Evolutionary conservation across 495 filamentous ascomycete genomes (phyloP).

Genomic region (Amorphotheca resinae): DNA sequence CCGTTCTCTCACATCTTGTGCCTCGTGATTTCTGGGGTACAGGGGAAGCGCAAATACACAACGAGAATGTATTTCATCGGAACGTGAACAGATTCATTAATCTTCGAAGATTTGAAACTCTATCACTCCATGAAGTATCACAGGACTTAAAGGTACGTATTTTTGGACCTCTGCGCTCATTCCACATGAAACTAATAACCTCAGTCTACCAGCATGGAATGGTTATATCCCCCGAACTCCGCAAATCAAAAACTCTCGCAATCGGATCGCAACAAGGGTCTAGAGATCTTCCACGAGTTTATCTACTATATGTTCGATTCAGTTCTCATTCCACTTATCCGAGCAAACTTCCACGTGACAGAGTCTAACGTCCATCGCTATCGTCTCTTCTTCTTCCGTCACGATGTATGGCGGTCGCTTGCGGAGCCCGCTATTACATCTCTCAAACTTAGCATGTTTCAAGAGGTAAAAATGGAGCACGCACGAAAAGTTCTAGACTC

Average conservation of each 20-base stretch:
- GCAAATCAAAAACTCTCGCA: constrained; percentile 40
- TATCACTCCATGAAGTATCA: constrained; percentile 65
- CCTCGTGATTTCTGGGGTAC: constrained; percentile 65
- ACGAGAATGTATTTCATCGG: constrained; percentile 45
- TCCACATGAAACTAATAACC: constrained; percentile 7
- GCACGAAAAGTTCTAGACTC: constrained; percentile 46
- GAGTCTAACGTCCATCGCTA: constrained; percentile 74
- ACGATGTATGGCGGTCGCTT: constrained; percentile 76
- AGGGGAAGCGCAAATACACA: constrained; percentile 37
- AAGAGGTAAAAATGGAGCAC: constrained; percentile 51
- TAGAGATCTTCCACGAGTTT: constrained; percentile 70
- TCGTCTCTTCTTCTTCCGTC: constrained; percentile 84
- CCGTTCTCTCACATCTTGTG: constrained; percentile 60
- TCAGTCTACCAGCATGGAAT: constrained; percentile 53
- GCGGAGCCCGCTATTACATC: constrained; percentile 56
- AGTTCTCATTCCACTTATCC: constrained; percentile 74
- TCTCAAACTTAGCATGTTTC: constrained; percentile 66
- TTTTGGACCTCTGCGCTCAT: background rate
- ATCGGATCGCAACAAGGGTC: constrained; percentile 65
- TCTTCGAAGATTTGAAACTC: constrained; percentile 66
- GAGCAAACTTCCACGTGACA: constrained; percentile 85
- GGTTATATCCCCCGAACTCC: constrained; percentile 49
- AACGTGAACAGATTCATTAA: constrained; percentile 66
- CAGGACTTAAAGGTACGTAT: constrained; percentile 60
- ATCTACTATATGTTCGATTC: constrained; percentile 91